These are phyloP conservation scores for Polytrichum formosum DNA, from an alignment of 225 moss, liverwort and hornwort species.

Conservation along the genomic window DNA sequence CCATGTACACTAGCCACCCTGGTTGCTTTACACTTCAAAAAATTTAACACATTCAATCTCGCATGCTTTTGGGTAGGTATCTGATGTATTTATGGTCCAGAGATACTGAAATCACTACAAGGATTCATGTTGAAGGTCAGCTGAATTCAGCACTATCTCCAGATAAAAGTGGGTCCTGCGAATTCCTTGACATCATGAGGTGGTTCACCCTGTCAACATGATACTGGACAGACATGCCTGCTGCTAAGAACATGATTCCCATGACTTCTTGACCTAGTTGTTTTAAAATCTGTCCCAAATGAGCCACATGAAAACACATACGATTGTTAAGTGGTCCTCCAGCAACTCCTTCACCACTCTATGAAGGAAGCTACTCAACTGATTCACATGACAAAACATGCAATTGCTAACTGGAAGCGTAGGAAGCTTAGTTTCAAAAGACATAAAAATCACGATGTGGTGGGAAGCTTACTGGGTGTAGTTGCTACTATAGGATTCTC, in stretches of 20 bases:
- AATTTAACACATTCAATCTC: too few relatives aligned
- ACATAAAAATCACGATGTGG: constrained; percentile 19
- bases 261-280: constrained; percentile 55
- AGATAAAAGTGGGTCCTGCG: too few relatives aligned
- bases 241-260: constrained; percentile 71
- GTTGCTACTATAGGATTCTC: constrained; percentile 26
- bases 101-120: too few relatives aligned
- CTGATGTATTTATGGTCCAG: too few relatives aligned
- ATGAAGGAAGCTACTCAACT: constrained; percentile 16
- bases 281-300: constrained; percentile 5
- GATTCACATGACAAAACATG: constrained; percentile 11
- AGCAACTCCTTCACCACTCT: background rate
- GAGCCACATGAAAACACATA: too few relatives aligned
- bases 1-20: too few relatives aligned
- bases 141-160: too few relatives aligned
- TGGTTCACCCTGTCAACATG: too few relatives aligned
- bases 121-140: too few relatives aligned
- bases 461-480: constrained; percentile 31
- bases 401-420: constrained; percentile 3
- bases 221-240: constrained; percentile 73
- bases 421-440: constrained; percentile 4
- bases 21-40: too few relatives aligned
- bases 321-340: too few relatives aligned
- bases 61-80: too few relatives aligned
- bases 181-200: constrained; percentile 19